phyloP scores from a whole-genome alignment of 2,329 filamentous ascomycete species.

The Elsinoe australis region DNA sequence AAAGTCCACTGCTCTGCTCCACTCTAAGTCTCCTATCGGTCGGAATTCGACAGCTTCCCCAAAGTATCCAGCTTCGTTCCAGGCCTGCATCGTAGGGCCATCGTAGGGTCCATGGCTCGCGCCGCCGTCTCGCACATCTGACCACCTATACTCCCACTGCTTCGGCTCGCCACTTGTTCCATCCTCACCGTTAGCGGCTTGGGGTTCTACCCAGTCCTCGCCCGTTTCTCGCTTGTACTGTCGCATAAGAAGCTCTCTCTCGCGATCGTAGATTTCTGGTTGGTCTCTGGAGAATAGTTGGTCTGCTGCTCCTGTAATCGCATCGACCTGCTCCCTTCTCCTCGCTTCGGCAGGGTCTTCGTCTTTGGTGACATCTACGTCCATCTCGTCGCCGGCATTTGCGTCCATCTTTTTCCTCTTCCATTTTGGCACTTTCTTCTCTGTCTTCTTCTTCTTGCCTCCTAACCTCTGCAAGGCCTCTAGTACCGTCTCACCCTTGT shows the following conservation, averaged over 20 bases:
- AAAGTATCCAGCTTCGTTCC: constrained; percentile 90
- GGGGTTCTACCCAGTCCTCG: constrained; percentile 63
- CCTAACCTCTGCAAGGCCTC: constrained; percentile 74
- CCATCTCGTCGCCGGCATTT: constrained; percentile 51
- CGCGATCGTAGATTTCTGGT: constrained; percentile 83
- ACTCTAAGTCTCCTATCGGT: constrained; percentile 35
- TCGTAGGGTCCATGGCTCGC: constrained; percentile 83
- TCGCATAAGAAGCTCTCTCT: constrained; percentile 73
- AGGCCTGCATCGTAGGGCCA: constrained; percentile 74
- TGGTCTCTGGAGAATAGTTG: constrained; percentile 75
- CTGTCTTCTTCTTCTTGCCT: constrained; percentile 41
- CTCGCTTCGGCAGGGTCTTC: constrained; percentile 62
- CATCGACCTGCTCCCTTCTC: constrained; percentile 66
- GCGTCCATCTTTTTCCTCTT: constrained; percentile 46
- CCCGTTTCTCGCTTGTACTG: constrained; percentile 80
- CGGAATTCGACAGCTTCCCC: constrained; percentile 66
- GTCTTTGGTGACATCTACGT: constrained; percentile 54
- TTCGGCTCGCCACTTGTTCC: constrained; percentile 23
- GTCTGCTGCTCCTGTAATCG: constrained; percentile 84
- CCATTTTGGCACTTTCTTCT: constrained; percentile 51
- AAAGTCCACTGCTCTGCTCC: constrained; percentile 36
- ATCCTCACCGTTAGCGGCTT: constrained; percentile 19
- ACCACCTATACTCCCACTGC: constrained; percentile 91
- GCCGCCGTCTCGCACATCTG: constrained; percentile 72
- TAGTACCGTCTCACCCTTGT: constrained; percentile 75